Conservation (phyloP, 371 early-diverging fungal genomes). For the Mucor indicus region DNA sequence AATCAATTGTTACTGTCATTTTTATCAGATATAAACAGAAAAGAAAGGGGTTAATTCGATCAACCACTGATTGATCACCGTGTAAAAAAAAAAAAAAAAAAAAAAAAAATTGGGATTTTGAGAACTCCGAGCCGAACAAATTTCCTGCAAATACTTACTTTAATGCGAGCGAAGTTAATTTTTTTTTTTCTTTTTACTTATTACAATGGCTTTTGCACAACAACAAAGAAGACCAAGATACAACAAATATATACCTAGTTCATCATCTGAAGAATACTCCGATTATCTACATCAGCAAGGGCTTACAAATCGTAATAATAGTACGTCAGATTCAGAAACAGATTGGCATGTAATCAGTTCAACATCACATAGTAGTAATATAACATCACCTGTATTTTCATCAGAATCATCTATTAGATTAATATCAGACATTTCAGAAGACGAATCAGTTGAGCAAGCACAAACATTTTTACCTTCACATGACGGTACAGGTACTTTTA, state of each 20-base stretch:
- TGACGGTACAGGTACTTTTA: constrained; percentile 48
- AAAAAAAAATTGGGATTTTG: no score
- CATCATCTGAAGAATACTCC: constrained; percentile 14
- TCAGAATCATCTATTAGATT: constrained; percentile 21
- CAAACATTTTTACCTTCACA: constrained; percentile 33
- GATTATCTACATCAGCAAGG: neutral
- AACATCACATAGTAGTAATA: constrained; percentile 5
- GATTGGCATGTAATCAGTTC: constrained; percentile 50
- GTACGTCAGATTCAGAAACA: constrained; percentile 37
- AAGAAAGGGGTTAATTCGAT: no score
- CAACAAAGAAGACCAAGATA: constrained; percentile 32
- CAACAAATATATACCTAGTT: constrained; percentile 4
- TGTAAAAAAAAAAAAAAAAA: no score
- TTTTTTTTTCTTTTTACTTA: constrained; percentile 4
- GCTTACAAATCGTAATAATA: neutral
- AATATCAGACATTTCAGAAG: constrained; percentile 37
- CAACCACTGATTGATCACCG: no score
- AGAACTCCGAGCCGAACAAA: no score
- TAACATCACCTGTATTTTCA: constrained; percentile 19
- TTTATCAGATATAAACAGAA: neutral
- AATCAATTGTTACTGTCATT: constrained; percentile 5
- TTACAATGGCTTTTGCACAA: constrained; percentile 43
- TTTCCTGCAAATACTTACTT: no score
- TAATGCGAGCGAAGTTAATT: no score
- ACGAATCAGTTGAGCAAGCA: constrained; percentile 22